Conservation (phyloP, 2,329 filamentous ascomycete genomes). For the Curvularia spicifera region DNA sequence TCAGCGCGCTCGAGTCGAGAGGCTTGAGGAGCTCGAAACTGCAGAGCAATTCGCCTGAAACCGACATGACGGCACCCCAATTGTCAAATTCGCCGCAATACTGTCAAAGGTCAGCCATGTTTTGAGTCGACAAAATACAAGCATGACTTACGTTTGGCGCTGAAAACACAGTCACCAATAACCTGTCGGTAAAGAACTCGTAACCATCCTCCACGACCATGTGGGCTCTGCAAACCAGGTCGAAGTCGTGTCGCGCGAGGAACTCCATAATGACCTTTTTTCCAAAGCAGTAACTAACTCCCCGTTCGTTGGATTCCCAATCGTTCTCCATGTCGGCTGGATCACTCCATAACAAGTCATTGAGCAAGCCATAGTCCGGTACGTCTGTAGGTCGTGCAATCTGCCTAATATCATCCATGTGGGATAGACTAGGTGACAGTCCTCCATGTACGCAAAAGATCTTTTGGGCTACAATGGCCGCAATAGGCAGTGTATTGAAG, state of each 20-base stretch:
- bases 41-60: constrained; percentile 89
- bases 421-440: constrained; percentile 85
- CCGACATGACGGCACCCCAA: constrained; percentile 98
- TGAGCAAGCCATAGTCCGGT: constrained; percentile 92
- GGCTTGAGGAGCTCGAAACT: constrained; percentile 98
- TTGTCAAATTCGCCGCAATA: constrained; percentile 99
- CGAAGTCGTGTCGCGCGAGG: constrained; percentile 91
- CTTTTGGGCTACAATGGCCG: constrained; percentile 94
- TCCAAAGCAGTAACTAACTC: constrained; percentile 97
- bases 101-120: constrained; percentile 55
- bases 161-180: constrained; percentile 95
- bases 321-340: constrained; percentile 97
- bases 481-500: constrained; percentile 94
- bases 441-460: constrained; percentile 98
- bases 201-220: constrained; percentile 99
- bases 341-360: constrained; percentile 96
- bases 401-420: constrained; percentile 98
- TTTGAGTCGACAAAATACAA: background rate
- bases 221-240: constrained; percentile 94
- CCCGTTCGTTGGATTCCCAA: constrained; percentile 96
- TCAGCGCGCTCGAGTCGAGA: constrained; percentile 91
- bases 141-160: constrained; percentile 85
- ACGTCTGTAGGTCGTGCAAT: constrained; percentile 96
- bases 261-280: constrained; percentile 99
- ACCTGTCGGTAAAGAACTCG: constrained; percentile 95